phyloP scores from a whole-genome alignment of 2,329 filamentous ascomycete species.

The Pestalotiopsis sp. region DNA sequence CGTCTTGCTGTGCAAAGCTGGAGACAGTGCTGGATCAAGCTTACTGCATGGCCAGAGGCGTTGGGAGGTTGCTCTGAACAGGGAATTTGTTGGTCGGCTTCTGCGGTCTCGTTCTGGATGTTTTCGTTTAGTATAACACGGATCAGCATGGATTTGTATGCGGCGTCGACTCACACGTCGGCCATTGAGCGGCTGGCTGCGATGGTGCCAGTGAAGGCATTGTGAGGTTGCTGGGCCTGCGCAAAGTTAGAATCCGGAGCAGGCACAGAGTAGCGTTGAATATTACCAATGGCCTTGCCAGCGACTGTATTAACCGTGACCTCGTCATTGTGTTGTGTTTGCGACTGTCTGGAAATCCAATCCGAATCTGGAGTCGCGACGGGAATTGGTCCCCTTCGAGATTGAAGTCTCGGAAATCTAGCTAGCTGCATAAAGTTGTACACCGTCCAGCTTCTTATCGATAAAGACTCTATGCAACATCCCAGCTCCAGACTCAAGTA shows the following conservation, averaged over 20 bases:
- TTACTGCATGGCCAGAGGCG: slow-evolving; percentile 12
- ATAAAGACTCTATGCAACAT: neutral
- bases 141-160: too few relatives aligned
- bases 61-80: neutral
- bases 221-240: slow-evolving; percentile 28
- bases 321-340: slow-evolving; percentile 30
- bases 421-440: slow-evolving; percentile 7
- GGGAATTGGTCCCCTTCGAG: neutral
- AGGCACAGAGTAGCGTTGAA: neutral
- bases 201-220: slow-evolving; percentile 24
- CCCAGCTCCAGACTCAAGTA: neutral
- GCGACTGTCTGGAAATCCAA: slow-evolving; percentile 20
- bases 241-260: slow-evolving; percentile 17
- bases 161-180: slow-evolving; percentile 24
- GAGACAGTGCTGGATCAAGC: neutral
- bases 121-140: too few relatives aligned
- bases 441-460: slow-evolving; percentile 1
- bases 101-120: neutral
- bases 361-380: slow-evolving; percentile 19
- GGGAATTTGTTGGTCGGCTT: neutral
- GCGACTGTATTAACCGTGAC: slow-evolving; percentile 27
- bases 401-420: neutral
- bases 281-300: slow-evolving; percentile 31
- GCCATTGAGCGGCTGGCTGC: slow-evolving; percentile 24
- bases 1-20: neutral